phyloP scores from a whole-genome alignment of 331 rosid genomes.

The Cydonia oblonga region DNA sequence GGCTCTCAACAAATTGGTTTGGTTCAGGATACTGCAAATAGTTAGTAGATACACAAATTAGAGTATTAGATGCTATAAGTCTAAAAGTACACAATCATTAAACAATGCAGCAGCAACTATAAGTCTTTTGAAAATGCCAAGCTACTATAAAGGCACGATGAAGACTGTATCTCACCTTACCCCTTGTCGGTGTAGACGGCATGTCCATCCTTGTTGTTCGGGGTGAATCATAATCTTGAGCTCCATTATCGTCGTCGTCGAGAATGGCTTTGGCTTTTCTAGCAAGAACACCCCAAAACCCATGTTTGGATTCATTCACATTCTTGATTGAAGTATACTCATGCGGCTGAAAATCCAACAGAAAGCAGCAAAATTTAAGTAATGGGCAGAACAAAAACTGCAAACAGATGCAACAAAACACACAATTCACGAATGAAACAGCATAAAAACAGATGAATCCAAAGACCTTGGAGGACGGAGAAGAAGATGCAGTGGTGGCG shows the following conservation, averaged over 20 bases:
- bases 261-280: no score
- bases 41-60: slow-evolving; percentile 5
- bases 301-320: no score
- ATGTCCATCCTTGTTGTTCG: slow-evolving; percentile 17
- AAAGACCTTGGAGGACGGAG: slow-evolving; percentile 37
- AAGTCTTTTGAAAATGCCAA: not conserved
- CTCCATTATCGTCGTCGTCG: no score
- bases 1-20: slow-evolving; percentile 38
- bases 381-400: no score
- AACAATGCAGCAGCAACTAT: slow-evolving; percentile 7
- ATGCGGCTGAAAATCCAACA: no score
- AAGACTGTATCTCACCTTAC: slow-evolving; percentile 42
- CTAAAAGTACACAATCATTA: not conserved
- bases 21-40: slow-evolving; percentile 38
- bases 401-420: no score
- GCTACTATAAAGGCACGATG: not conserved
- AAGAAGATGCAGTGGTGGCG: not conserved
- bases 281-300: no score
- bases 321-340: no score
- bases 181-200: slow-evolving; percentile 30
- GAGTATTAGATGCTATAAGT: slow-evolving; percentile 12
- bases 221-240: not conserved
- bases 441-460: not conserved
- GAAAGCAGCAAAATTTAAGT: no score
- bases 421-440: no score